Evolutionary conservation across 78 protist genomes (phyloP), one percentile per base, ranked within the genome.

Genomic region (Isochrysis galbana): DNA sequence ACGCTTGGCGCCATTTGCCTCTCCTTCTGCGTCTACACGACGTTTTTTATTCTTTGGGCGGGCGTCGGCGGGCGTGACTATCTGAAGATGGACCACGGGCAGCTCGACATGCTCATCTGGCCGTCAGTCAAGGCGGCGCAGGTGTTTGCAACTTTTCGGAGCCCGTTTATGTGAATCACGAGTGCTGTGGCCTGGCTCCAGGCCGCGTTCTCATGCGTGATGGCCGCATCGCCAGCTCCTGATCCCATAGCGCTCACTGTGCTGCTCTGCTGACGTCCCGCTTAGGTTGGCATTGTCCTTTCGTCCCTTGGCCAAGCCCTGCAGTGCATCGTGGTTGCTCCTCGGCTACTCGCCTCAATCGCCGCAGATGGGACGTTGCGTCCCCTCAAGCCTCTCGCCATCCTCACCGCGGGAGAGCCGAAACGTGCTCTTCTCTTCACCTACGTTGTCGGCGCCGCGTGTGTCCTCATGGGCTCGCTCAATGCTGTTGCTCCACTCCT

Each of bases 401-500:
- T 55, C 29, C 51, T 7, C 82, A 90, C 41, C 41, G 92, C 2
- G 17, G 90, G 86, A 11, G 92, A 36, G 86, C 77, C 92, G 54
- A 55, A 72, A 34, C 54, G 82, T 29, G 92, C 92, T 25, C 77
- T 90, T 3, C 32, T 4, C 34, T 3, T 19, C 2, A 10, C 77
- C 29, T 90, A 22, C 70, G 14, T 90, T 11, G 34, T 90, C 34
- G 92, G 77, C 42, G 46, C 29, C 14, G 2, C 19, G 39, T 41
- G 36, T 51, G 55, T 90, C 19, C 10, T 47, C 23, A n/a, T 46
- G 21, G 92, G 92, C 55, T 11, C 11, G 48, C 82, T 90, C 45
- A 67, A 90, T 41, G 17, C 32, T 11, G 84, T 70, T 21, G 83
- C 92, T 23, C 92, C 92, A 34, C 47, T 90, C 29, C 46, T 90